phyloP scores from a whole-genome alignment of 352 stramenopile species.

The Pythium monospermum region DNA sequence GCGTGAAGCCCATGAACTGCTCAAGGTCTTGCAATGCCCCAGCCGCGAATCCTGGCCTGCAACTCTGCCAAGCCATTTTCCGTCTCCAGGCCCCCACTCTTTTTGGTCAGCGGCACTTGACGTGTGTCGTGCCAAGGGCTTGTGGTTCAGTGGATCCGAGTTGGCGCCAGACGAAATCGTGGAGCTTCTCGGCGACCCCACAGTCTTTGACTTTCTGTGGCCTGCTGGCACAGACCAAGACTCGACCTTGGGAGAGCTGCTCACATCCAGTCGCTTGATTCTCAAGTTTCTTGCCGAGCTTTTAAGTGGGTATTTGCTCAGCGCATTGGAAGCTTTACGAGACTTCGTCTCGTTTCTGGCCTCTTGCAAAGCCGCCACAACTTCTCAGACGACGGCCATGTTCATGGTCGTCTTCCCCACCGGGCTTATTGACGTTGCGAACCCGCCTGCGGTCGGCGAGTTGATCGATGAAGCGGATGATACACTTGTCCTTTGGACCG shows the following conservation, averaged over 20 bases:
- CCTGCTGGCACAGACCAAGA: neutral
- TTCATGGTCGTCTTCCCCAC: constrained; percentile 31
- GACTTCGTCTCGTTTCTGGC: constrained; percentile 1
- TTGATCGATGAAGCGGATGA: constrained; percentile 42
- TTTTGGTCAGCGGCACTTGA: neutral
- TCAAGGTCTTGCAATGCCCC: neutral
- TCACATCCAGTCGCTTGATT: constrained; percentile 24
- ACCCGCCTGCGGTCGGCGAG: constrained; percentile 38
- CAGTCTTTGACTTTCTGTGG: neutral
- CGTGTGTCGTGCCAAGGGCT: constrained; percentile 16
- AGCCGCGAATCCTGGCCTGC: neutral
- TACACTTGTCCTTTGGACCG: constrained; percentile 33
- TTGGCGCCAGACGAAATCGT: constrained; percentile 28
- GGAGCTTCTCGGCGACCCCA: constrained; percentile 30
- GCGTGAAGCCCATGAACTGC: neutral
- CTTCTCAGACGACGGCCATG: too few species aligned
- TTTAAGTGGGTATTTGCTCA: constrained; percentile 46
- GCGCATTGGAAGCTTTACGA: constrained; percentile 34
- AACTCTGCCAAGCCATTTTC: too few species aligned
- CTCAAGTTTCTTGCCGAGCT: constrained; percentile 51
- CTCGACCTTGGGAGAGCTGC: neutral
- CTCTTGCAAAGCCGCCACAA: neutral
- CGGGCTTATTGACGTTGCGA: constrained; percentile 25
- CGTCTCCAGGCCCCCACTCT: too few species aligned
- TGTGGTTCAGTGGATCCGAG: constrained; percentile 28